Base-by-base conservation (phyloP, 495 filamentous ascomycete genomes). In the Talaromyces thailandensis region DNA sequence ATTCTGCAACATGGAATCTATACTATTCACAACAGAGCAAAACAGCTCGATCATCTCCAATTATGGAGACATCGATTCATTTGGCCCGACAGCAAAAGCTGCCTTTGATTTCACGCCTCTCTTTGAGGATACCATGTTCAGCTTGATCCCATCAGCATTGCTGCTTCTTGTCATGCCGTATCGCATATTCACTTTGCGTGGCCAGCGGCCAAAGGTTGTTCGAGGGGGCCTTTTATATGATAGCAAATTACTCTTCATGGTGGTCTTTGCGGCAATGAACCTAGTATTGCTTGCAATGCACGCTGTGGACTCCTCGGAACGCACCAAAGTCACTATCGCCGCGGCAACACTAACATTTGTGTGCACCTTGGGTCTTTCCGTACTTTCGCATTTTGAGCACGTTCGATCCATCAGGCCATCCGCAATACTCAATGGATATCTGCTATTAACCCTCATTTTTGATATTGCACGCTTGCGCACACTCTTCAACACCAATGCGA, bases 311-410 rank as follows among this genome's bases (percentile, higher is more conserved):
- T 60, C 57, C 16, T 60, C 32, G n/a, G 29, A 37, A 40, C 35
- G 52, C 5, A 81, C 72, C 12, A 69, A 67, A 8, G 70, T 76
- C 2, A 81, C 83, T 0, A 64, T 87, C 11, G 69, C 84, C 2
- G 71, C 81, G 3, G 76, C 77, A 45, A 73, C 70, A 0, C 52
- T 87, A 16, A 63, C 72, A n/a, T 70, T 83, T 4, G 61, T 81
- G 32, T 78, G 70, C 4, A 65, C 70, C 8, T 56, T 80, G 7
- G 64, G 73, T 3, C 70, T 86, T 45, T 52, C 73, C 25, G 37
- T 74, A 11, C 74, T 88, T 11, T 86, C 83, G 0, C 78, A 76
- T 63, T 60, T 80, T 14, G 85, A 90, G 63, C 87, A 89, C 66
- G 68, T 73, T 26, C 73, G 76, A n/a, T 79, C 79, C 62, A 69